Percentiles rank a stretch among this genome's conserved stretches.
phyloP scores from a whole-genome alignment of 495 filamentous ascomycete genomes.

The Extremus antarcticus region DNA sequence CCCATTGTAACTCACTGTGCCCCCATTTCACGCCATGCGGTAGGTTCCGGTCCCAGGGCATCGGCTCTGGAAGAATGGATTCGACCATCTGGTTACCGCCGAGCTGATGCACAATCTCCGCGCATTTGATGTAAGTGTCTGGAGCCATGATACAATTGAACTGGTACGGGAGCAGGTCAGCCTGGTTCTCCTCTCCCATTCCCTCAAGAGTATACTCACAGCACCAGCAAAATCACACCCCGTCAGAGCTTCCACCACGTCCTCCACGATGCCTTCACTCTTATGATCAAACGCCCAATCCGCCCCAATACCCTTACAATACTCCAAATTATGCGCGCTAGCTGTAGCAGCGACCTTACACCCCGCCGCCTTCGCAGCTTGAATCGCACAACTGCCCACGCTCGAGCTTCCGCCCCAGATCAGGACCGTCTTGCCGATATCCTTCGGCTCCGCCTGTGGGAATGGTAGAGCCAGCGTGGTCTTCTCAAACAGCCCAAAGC shows the following conservation, averaged over 20 bases:
- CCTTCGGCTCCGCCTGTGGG: conserved; percentile 7
- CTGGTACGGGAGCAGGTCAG: neutral
- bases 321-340: conserved; percentile 16
- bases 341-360: conserved; percentile 21
- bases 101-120: conserved; percentile 10
- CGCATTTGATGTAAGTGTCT: conserved; percentile 2
- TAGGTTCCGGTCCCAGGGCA: neutral
- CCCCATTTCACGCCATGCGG: conserved; percentile 2
- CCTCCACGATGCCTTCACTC: conserved; percentile 11
- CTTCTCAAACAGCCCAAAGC: conserved; percentile 15
- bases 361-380: conserved; percentile 20
- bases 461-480: conserved; percentile 11
- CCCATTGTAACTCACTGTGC: conserved; percentile 6
- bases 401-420: conserved; percentile 25
- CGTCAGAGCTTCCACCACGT: conserved; percentile 17
- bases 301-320: conserved; percentile 17
- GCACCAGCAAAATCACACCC: conserved; percentile 16
- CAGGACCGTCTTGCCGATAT: conserved; percentile 8
- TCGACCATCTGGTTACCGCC: conserved; percentile 20
- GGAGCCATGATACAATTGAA: conserved; percentile 10
- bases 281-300: conserved; percentile 19
- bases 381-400: conserved; percentile 24
- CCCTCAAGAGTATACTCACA: neutral
- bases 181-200: neutral
- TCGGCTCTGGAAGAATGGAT: neutral